These are phyloP conservation scores for Camellia sinensis DNA, from an alignment of 148 eudicot species.

Conservation along the genomic window DNA sequence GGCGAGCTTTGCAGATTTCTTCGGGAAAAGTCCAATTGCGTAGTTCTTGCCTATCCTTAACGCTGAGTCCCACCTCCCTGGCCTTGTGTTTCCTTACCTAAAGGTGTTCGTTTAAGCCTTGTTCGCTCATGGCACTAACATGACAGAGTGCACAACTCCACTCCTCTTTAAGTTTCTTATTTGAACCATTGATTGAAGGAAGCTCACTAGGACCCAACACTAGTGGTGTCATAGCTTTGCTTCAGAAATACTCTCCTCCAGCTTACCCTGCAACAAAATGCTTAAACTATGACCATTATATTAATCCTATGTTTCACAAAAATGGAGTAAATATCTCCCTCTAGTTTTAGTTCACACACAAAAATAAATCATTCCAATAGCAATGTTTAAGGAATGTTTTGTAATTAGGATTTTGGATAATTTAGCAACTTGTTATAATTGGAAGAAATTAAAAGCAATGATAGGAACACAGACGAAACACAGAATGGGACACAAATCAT, in stretches of 20 bases:
- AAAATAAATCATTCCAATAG: neutral
- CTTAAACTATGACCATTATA: neutral
- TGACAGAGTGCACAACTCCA: slow-evolving; percentile 68
- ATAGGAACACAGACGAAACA: too few species aligned
- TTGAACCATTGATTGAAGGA: slow-evolving; percentile 11
- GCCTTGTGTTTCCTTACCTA: slow-evolving; percentile 61
- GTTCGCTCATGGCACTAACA: slow-evolving; percentile 49
- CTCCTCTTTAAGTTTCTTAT: slow-evolving; percentile 41
- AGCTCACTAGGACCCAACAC: slow-evolving; percentile 19
- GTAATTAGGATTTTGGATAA: neutral
- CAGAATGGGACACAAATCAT: too few species aligned
- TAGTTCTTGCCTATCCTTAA: slow-evolving; percentile 28
- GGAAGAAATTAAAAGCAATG: too few species aligned
- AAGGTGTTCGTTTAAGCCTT: slow-evolving; percentile 45
- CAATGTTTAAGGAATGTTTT: neutral
- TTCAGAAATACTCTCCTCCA: slow-evolving; percentile 27
- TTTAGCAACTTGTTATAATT: too few species aligned
- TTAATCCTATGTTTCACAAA: neutral
- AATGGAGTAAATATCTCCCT: neutral
- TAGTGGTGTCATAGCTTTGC: slow-evolving; percentile 32
- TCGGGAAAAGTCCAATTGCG: slow-evolving; percentile 33
- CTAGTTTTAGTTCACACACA: neutral
- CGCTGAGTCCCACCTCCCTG: slow-evolving; percentile 31
- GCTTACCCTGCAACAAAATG: slow-evolving; percentile 49
- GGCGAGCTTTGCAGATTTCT: slow-evolving; percentile 20